Evolutionary conservation across 129 eudicot genomes (phyloP), one percentile per base, ranked within the genome.

Genomic region (Chrysanthemum lavandulifolium): DNA sequence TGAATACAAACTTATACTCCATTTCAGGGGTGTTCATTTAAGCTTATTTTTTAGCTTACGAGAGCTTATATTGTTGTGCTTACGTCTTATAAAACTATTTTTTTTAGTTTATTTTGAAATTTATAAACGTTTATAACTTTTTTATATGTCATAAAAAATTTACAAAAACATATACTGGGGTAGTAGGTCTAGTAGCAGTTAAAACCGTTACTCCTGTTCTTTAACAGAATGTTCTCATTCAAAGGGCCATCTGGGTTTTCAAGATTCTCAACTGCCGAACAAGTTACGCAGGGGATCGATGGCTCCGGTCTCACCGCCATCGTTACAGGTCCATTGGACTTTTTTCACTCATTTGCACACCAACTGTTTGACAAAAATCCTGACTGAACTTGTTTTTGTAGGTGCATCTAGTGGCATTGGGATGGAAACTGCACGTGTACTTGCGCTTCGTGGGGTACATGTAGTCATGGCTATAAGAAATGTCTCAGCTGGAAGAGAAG

Each of bases 341-440:
- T 16, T 13, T 8, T 3, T 48, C 9, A 13, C 57, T 45, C 21
- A 14, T 5, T 14, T 52, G 70, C 51, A 65, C 48, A 6, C 74
- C 58, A 73, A 18, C 40, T 67, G 79, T 73, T 79, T 13, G 79
- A 67, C 43, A 18, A 74, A 73, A 73, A 50, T 51, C 6, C 78
- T 14, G 2, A 73, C 50, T 49, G 62, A 73, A 57, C 31, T 51
- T 31, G n/a, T 18, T 43, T 55, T 12, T 48, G 18, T 71, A 81
- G 95, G 95, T 57, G 96, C 90, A 59, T 79, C 90, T 54, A 80
- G 92, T 70, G 96, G 92, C 15, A 79, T 89, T 62, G 92, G 92
- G 47, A 72, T 81, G 0, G 90, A 86, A 78, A 89, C 96, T 21
- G 82, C 90, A 19, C 84, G 96, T 2, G 90, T 89, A 6, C 96